These are phyloP conservation scores for Schwanniomyces etchellsii DNA, from an alignment of 1,139 yeast genomes.

Conservation along the genomic window DNA sequence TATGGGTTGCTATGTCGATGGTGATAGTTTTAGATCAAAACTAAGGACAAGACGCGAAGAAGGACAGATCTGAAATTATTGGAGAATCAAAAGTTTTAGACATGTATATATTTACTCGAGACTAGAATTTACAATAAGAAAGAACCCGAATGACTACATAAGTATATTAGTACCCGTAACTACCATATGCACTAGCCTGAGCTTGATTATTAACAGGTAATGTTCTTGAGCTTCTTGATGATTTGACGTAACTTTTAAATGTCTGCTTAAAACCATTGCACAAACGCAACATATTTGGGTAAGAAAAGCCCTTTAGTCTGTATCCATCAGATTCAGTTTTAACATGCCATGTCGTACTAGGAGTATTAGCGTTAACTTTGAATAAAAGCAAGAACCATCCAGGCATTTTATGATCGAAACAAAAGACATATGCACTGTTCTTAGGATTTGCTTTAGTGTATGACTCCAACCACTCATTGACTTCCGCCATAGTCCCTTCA, in stretches of 20 bases:
- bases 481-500: constrained; percentile 74
- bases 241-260: constrained; percentile 33
- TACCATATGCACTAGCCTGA: constrained; percentile 19
- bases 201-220: constrained; percentile 9
- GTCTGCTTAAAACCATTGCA: constrained; percentile 89
- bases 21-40: constrained; percentile 66
- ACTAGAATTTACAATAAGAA: no score
- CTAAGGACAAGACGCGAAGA: constrained; percentile 28
- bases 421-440: constrained; percentile 86
- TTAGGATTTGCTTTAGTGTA: constrained; percentile 89
- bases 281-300: constrained; percentile 80
- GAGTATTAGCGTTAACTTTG: constrained; percentile 67
- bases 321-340: constrained; percentile 85
- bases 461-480: constrained; percentile 80
- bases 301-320: constrained; percentile 69
- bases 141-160: no score
- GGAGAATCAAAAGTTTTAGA: constrained; percentile 1
- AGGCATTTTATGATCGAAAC: constrained; percentile 85
- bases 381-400: constrained; percentile 88
- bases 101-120: not conserved
- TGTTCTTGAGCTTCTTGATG: constrained; percentile 15
- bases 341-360: constrained; percentile 84
- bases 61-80: constrained; percentile 2
- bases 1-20: constrained; percentile 74
- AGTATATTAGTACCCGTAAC: constrained; percentile 23